Evolutionary conservation across 2,329 filamentous ascomycete species (phyloP), one percentile per base, ranked within the genome.

Genomic region (Triangularia setosa): DNA sequence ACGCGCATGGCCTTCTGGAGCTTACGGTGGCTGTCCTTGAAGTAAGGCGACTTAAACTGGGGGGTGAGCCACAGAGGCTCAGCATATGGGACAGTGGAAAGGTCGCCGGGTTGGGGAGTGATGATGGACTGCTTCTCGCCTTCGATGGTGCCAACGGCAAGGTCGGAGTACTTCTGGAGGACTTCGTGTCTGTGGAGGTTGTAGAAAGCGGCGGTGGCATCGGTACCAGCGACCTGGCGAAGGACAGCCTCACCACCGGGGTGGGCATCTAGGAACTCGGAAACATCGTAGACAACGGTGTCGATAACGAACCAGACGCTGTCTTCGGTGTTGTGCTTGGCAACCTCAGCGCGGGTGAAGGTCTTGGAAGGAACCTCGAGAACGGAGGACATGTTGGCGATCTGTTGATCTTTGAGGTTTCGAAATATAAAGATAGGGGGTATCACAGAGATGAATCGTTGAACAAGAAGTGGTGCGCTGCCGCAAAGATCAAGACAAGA

Each of bases 101-200:
- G 81, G 70, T 91, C 90, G 69, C 92, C 92, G 9, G 86, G 80
- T 72, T 87, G 78, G 1, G 85, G 87, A 21, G 87, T 86, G 67
- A 93, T 83, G 70, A 95, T 86, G 73, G 92, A 86, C 21, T 91
- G 84, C 72, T 83, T 88, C 80, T 96, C 91, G 76, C 87, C 90
- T 69, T 87, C 80, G 73, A 96, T 76, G 14, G 86, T 90, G 72
- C 92, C 92, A 71, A 96, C 84, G 76, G 86, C 89, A 18, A 96
- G 84, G 71, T 85, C 82, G 56, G 83, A 79, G 81, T 96, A 96
- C 76, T 93, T 93, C 66, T 87, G 80, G 11, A 96, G 84, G n/a
- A 96, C 91, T 77, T 96, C 92, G 71, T 96, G 92, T 25, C 92
- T 84, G 79, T 97, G 93, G 61, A 97, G 87, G 80, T 96, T 96